These are phyloP conservation scores for Lactarius psammicola DNA, from an alignment of 768 basidiomycete genomes.

Conservation along the genomic window DNA sequence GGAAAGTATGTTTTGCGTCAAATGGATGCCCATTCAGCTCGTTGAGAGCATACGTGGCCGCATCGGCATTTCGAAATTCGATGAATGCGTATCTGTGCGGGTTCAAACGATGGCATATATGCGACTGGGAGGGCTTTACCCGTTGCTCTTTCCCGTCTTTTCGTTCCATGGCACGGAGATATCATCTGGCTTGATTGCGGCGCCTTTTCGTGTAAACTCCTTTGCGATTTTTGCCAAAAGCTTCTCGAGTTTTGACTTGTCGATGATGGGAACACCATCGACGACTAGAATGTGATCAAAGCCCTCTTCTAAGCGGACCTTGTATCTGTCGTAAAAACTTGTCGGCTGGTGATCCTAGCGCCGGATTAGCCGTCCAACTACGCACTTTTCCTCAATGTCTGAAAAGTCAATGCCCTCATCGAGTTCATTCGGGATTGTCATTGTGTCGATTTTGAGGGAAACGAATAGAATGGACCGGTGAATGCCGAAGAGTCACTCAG, in stretches of 20 bases:
- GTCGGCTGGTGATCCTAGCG: neutral
- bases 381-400: slow-evolving; percentile 30
- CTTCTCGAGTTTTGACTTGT: slow-evolving; percentile 78
- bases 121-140: slow-evolving; percentile 50
- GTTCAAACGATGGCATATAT: neutral
- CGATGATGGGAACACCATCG: slow-evolving; percentile 89
- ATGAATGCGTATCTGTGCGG: slow-evolving; percentile 72
- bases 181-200: slow-evolving; percentile 69
- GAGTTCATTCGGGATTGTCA: slow-evolving; percentile 17
- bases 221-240: slow-evolving; percentile 79
- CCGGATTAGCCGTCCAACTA: neutral
- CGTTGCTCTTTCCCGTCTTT: slow-evolving; percentile 80
- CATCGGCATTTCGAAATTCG: slow-evolving; percentile 68
- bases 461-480: neutral
- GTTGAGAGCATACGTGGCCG: slow-evolving; percentile 64
- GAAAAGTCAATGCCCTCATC: slow-evolving; percentile 28
- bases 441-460: neutral
- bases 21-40: slow-evolving; percentile 78
- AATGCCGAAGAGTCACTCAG: neutral
- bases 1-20: slow-evolving; percentile 83
- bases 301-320: slow-evolving; percentile 77
- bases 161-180: slow-evolving; percentile 91
- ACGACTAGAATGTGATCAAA: slow-evolving; percentile 92
- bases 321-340: slow-evolving; percentile 58
- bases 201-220: slow-evolving; percentile 80